Evolutionary conservation across 2,329 filamentous ascomycete species (phyloP).

Genomic region (Alternaria sp.): DNA sequence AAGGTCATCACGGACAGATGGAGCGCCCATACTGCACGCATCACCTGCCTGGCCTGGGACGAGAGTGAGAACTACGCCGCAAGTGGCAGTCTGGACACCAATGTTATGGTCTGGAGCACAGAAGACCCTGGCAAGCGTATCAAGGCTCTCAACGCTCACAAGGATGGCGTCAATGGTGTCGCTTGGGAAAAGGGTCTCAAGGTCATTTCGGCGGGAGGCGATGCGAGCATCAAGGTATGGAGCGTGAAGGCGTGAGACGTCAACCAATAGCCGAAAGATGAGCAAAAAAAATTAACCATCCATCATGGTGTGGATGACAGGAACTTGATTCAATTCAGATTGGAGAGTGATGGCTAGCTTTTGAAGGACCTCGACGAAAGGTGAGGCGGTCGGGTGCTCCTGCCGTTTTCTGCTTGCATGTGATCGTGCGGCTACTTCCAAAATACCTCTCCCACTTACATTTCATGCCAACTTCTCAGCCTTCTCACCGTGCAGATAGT

Average conservation of each 20-base stretch:
- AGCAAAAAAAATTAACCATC: not conserved
- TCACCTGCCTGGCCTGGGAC: constrained; percentile 79
- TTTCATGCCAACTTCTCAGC: not conserved
- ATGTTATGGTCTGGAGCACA: constrained; percentile 91
- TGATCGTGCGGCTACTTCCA: not conserved
- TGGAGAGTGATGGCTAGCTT: not conserved
- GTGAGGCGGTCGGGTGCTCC: constrained; percentile 14
- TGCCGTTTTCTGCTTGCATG: constrained; percentile 3
- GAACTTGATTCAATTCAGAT: not conserved
- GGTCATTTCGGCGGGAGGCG: constrained; percentile 80
- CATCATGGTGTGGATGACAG: not conserved
- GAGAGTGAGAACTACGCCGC: constrained; percentile 75
- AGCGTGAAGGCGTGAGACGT: constrained; percentile 39
- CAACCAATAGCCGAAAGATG: not conserved
- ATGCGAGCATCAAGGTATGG: constrained; percentile 94
- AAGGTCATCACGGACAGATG: constrained; percentile 80
- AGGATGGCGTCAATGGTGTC: constrained; percentile 91
- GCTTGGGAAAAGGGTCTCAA: constrained; percentile 71
- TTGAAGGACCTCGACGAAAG: not conserved
- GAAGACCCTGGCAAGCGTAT: constrained; percentile 81
- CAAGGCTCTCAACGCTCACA: constrained; percentile 87
- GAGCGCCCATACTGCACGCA: constrained; percentile 72
- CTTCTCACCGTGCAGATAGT: not conserved
- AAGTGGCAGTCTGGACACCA: constrained; percentile 87
- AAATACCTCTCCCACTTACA: not conserved